Percentiles rank a stretch among this genome's conserved stretches.
Conservation (phyloP, 352 stramenopile species). For the Globisporangium nodosum region DNA sequence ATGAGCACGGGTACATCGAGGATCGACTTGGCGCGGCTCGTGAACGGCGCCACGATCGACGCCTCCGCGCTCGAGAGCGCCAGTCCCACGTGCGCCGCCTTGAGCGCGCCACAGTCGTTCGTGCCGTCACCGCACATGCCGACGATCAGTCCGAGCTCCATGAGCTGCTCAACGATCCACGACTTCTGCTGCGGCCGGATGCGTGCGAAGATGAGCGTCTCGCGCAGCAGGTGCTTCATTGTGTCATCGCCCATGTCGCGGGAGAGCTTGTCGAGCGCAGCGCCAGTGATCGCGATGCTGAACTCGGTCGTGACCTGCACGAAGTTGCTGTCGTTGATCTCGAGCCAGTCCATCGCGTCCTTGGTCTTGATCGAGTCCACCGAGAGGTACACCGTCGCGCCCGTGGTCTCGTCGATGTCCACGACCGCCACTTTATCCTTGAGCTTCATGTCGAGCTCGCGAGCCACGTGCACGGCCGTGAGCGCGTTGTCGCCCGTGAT, state of each 20-base stretch:
- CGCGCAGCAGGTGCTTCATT: conserved; percentile 28
- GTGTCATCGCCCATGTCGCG: conserved; percentile 24
- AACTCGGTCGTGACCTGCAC: conserved; percentile 18
- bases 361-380: conserved; percentile 25
- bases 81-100: conserved; percentile 82
- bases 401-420: conserved; percentile 19
- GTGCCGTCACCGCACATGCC: conserved; percentile 94
- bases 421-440: conserved; percentile 37
- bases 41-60: conserved; percentile 85
- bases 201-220: conserved; percentile 52
- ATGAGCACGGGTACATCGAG: conserved; percentile 67
- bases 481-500: conserved; percentile 79
- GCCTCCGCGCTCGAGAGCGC: conserved; percentile 82
- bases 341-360: conserved; percentile 24
- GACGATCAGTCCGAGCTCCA: conserved; percentile 31
- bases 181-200: conserved; percentile 49
- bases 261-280: conserved; percentile 33
- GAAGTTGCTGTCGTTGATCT: conserved; percentile 26
- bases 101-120: conserved; percentile 92
- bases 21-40: conserved; percentile 75
- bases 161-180: conserved; percentile 53
- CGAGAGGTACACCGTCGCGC: conserved; percentile 22
- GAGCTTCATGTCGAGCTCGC: conserved; percentile 34
- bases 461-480: conserved; percentile 37
- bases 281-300: conserved; percentile 44